Evolutionary conservation across 768 basidiomycete species (phyloP).

Genomic region (Agaricus sinodeliciosus): DNA sequence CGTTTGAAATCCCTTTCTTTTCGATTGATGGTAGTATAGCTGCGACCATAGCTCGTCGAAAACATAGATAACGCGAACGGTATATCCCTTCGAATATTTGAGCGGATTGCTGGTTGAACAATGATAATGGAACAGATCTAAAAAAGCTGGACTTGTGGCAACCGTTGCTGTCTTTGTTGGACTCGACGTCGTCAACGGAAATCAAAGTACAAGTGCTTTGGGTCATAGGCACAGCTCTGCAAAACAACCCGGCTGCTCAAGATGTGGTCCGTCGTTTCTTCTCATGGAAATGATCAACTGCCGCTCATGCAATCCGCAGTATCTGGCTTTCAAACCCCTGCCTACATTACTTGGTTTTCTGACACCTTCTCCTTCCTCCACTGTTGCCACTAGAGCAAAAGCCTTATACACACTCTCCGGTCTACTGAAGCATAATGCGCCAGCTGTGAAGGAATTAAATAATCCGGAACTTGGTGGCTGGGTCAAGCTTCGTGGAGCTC

Average conservation of each 20-base stretch:
- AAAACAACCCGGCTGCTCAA: slow-evolving; percentile 87
- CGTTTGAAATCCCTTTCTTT: slow-evolving; percentile 12
- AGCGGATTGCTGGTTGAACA: neutral
- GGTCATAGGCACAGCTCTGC: slow-evolving; percentile 85
- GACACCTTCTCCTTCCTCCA: slow-evolving; percentile 37
- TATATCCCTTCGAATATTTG: slow-evolving; percentile 4
- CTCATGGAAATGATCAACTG: slow-evolving; percentile 28
- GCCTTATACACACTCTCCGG: slow-evolving; percentile 80
- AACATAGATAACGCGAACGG: slow-evolving; percentile 90
- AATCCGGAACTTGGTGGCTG: slow-evolving; percentile 51
- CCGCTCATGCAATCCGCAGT: slow-evolving; percentile 30
- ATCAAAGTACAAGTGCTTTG: slow-evolving; percentile 69
- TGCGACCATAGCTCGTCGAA: slow-evolving; percentile 59
- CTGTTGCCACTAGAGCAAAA: slow-evolving; percentile 61
- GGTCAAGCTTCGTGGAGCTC: slow-evolving; percentile 47
- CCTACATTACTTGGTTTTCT: slow-evolving; percentile 58
- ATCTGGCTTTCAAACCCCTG: slow-evolving; percentile 59
- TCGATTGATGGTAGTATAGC: neutral
- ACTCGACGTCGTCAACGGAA: slow-evolving; percentile 42
- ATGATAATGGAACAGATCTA: slow-evolving; percentile 44
- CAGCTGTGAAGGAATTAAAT: slow-evolving; percentile 52
- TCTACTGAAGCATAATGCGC: slow-evolving; percentile 67
- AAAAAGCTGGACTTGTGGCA: slow-evolving; percentile 74
- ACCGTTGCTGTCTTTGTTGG: slow-evolving; percentile 61
- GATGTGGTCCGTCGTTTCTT: slow-evolving; percentile 41